Base-by-base conservation (phyloP, 805 yeast genomes). In the Teunomyces aglyptinius region DNA sequence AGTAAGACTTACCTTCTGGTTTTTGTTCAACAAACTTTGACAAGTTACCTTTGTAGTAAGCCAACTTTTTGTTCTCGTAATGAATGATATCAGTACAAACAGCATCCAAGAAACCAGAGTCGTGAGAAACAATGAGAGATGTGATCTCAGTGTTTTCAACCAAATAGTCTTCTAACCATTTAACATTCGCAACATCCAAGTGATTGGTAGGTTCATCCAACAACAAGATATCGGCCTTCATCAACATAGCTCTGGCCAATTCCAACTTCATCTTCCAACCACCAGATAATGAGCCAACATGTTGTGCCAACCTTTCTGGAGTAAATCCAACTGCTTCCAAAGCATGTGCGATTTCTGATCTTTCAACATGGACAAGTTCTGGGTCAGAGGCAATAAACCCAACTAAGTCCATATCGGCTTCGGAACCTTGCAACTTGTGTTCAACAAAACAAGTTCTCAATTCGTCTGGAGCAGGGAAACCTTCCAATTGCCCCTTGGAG, bases 181-280 rank as follows among this genome's bases (percentile, higher is more conserved):
- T 81, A 49, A 94, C 98, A 59, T 92, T 92, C 38, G 81, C 75
- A 42, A 89, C 97, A 75, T 94, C 99, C 80, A 92, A 82, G 75
- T 92, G 99, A 74, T 92, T 92, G 54, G 99, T 92, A 67, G 99
- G 99, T 81, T 92, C 99, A 71, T 92, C 99, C 63, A 92, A 78
- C 57, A 92, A 76, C 60, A 92, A 78, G 46, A 92, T 91, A 71
- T 92, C 99, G 29, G 98, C 99, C 69, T 85, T 89, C 89, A 90
- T 88, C 57, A 92, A 76, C 97, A 92, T 91, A 31, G 98, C 99
- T 74, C 97, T 85, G n/a, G 98, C 99, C 61, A 92, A 77, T 71
- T 91, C 98, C 57, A 92, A 80, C 73, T 92, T 92, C 99, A 92
- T 92, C 73, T 94, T 94, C 99, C 99, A 92, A 68, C 99, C 99